These are phyloP conservation scores for Cardamine chenopodiifolia DNA, from an alignment of 345 rosid genomes.

Conservation along the genomic window DNA sequence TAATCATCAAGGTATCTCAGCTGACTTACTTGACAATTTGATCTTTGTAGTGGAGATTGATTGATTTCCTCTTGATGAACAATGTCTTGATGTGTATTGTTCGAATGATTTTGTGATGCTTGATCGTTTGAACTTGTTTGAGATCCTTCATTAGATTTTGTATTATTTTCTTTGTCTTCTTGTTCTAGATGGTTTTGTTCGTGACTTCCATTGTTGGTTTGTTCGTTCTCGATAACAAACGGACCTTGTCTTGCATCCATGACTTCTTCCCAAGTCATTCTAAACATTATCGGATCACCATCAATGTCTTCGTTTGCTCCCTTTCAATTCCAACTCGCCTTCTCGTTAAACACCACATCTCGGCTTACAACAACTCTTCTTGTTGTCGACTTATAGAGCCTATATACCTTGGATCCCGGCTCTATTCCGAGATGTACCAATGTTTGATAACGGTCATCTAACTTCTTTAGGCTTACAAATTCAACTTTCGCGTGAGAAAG, in stretches of 20 bases:
- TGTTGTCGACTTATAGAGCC: background rate
- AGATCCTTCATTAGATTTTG: no score
- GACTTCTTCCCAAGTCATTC: background rate
- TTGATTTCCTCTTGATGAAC: no score
- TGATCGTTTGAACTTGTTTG: no score
- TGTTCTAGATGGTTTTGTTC: no score
- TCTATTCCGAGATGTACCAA: background rate
- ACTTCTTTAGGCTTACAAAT: background rate
- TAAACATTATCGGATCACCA: background rate
- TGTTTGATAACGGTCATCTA: background rate
- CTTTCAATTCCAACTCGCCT: background rate
- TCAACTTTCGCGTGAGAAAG: background rate
- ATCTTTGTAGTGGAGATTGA: no score
- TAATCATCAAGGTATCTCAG: background rate
- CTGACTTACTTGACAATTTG: background rate
- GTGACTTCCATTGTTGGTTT: no score
- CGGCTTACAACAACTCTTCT: background rate
- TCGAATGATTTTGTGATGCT: no score
- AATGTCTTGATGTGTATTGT: no score
- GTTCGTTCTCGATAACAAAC: no score
- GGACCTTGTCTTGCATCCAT: no score
- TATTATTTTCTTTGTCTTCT: no score
- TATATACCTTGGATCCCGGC: background rate
- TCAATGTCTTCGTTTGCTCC: background rate
- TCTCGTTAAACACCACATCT: background rate